These are phyloP conservation scores for Fusarium sp. DNA, from an alignment of 2,329 filamentous ascomycete genomes.

Conservation along the genomic window DNA sequence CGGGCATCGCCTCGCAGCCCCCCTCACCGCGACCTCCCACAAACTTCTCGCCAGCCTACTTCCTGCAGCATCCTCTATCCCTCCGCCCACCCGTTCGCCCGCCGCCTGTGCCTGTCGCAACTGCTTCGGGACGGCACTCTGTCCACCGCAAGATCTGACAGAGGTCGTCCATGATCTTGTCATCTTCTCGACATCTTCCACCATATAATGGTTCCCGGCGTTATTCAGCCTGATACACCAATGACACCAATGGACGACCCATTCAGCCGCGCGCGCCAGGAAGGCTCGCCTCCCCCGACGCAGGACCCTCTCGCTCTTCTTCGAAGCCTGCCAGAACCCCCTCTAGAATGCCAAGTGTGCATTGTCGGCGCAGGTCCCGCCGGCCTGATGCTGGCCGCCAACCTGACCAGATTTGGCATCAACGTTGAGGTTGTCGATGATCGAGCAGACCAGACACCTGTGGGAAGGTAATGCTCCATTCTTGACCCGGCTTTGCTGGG, in stretches of 20 bases:
- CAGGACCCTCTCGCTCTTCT: conserved; percentile 62
- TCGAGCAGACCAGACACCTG: conserved; percentile 74
- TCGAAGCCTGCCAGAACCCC: conserved; percentile 61
- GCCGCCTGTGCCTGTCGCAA: conserved; percentile 21
- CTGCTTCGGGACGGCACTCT: conserved; percentile 43
- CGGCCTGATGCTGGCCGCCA: conserved; percentile 66
- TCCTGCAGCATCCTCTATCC: conserved; percentile 13
- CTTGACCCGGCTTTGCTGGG: conserved; percentile 9
- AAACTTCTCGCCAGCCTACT: conserved; percentile 25
- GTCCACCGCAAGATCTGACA: conserved; percentile 36
- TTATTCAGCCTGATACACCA: conserved; percentile 49
- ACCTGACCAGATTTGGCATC: conserved; percentile 74
- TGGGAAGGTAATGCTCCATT: conserved; percentile 62
- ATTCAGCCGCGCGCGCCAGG: conserved; percentile 43
- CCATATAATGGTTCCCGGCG: conserved; percentile 49
- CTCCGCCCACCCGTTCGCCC: conserved; percentile 9
- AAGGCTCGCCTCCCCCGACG: conserved; percentile 49
- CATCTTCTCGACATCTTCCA: conserved; percentile 22
- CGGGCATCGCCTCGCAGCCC: conserved; percentile 25
- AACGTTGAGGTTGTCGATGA: conserved; percentile 76
- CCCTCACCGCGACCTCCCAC: conserved; percentile 17
- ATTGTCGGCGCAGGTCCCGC: conserved; percentile 68
- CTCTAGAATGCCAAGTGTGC: conserved; percentile 61
- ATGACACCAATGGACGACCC: conserved; percentile 45
- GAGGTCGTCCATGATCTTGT: conserved; percentile 47